Percentiles rank a stretch among this genome's conserved stretches.
These are phyloP conservation scores for Dorcoceras hygrometricum DNA, from an alignment of 257 asterid genomes.

Conservation along the genomic window DNA sequence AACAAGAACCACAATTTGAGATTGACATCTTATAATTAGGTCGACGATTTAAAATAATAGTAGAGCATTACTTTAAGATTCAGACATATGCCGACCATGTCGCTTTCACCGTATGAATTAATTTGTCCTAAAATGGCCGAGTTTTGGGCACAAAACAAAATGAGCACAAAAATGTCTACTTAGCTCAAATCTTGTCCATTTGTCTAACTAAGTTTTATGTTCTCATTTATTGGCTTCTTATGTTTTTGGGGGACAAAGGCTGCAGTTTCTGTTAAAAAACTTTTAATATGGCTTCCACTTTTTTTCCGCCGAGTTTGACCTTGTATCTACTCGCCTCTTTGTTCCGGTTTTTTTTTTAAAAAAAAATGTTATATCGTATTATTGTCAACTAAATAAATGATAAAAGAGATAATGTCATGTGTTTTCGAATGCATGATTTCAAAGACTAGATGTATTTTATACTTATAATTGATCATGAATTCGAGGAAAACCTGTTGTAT, in stretches of 20 bases:
- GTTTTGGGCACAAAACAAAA: neutral
- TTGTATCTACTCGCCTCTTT: neutral
- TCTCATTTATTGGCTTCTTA: neutral
- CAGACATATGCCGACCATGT: neutral
- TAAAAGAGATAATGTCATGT: constrained; percentile 6
- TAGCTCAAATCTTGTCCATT: neutral
- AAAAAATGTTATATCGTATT: too few relatives aligned
- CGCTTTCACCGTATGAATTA: neutral
- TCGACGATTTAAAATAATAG: neutral
- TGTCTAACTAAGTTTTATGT: neutral
- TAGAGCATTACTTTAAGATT: too few relatives aligned
- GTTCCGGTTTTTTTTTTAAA: too few relatives aligned
- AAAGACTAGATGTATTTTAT: too few relatives aligned
- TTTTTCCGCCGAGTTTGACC: neutral
- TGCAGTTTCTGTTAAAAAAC: neutral
- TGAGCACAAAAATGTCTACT: too few relatives aligned
- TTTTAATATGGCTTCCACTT: neutral
- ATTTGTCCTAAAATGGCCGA: neutral
- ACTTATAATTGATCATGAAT: too few relatives aligned
- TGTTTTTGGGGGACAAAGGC: constrained; percentile 5
- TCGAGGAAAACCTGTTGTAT: too few relatives aligned
- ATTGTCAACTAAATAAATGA: too few relatives aligned
- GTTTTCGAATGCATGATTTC: too few relatives aligned
- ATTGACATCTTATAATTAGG: too few relatives aligned
- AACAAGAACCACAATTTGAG: neutral